phyloP scores from a whole-genome alignment of 352 stramenopile species.

The Phytophthora pini region DNA sequence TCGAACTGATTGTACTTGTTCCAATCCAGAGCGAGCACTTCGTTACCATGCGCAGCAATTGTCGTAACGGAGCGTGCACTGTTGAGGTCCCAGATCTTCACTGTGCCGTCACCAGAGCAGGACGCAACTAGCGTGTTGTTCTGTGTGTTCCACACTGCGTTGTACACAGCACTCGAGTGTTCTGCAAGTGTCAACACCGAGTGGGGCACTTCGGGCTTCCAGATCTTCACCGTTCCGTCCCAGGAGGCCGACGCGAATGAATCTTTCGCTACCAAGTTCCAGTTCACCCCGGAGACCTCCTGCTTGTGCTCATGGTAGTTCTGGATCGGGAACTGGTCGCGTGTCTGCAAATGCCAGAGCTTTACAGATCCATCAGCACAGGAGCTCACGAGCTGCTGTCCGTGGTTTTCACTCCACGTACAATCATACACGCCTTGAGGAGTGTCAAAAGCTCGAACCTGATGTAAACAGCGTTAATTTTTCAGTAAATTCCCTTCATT shows the following conservation, averaged over 20 bases:
- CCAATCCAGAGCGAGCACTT: constrained; percentile 91
- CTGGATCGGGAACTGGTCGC: constrained; percentile 89
- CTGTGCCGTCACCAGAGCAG: constrained; percentile 73
- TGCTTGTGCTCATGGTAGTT: constrained; percentile 89
- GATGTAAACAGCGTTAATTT: neutral
- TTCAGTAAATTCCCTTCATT: neutral
- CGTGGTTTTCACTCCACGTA: constrained; percentile 89
- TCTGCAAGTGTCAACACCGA: constrained; percentile 82
- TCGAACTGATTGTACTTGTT: constrained; percentile 94
- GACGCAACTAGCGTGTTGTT: constrained; percentile 72
- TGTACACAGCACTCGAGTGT: constrained; percentile 84
- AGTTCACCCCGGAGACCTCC: constrained; percentile 91
- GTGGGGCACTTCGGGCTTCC: constrained; percentile 71
- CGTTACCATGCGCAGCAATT: constrained; percentile 77
- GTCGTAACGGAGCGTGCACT: constrained; percentile 54
- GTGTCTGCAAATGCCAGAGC: constrained; percentile 90
- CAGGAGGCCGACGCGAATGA: constrained; percentile 89
- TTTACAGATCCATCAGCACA: constrained; percentile 90
- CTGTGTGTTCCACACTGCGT: constrained; percentile 87
- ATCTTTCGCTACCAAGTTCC: constrained; percentile 91
- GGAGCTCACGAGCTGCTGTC: constrained; percentile 86
- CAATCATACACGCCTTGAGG: constrained; percentile 91
- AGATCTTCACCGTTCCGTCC: constrained; percentile 90
- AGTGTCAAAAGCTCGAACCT: constrained; percentile 91
- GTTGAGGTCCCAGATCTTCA: constrained; percentile 88